Base-by-base conservation (phyloP, 495 filamentous ascomycete species). In the Aspergillus taichungensis region DNA sequence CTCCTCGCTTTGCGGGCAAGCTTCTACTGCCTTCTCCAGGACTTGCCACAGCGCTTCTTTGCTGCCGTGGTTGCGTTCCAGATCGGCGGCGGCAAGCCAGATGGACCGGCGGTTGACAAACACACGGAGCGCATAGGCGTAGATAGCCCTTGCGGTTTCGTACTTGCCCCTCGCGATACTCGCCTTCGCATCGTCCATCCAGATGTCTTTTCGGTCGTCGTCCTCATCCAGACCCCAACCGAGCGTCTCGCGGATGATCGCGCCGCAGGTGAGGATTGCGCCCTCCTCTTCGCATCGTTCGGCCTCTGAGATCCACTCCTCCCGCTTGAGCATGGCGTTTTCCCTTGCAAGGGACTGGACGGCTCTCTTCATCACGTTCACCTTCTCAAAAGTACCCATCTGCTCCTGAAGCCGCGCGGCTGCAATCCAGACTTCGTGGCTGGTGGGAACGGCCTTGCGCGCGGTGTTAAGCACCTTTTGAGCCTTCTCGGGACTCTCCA, bases 181-280 rank as follows among this genome's bases (percentile, higher is more conserved):
- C 10, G 74, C 71, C 53, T 84, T 84, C 2, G 91, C 89, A 56
- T 99, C 92, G 40, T 95, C 87, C 71, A 90, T 82, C 88, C 88
- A 97, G 12, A 88, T 83, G 43, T 95, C 86, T 57, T 94, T 94
- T 2, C 92, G 84, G 54, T 95, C 89, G 53, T 97, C 92, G 58
- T 99, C 94, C 67, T 97, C 92, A 49, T 96, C 94, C 11, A 99
- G 68, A 3, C 86, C 81, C 76, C 85, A 97, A 30, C 91, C 92
- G 6, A 99, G 78, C 0, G 94, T 99, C 55, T 95, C 89, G 31
- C 81, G 77, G 52, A 99, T 85, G 57, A 97, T 96, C 29, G 83
- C 82, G 44, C 77, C 78, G 55, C 88, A 94, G 0, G 94, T 95
- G 37, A 90, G 72, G 6, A 88, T 68, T 9, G 88, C 90, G 11